These are phyloP conservation scores for Tilletiaria anomala DNA, from an alignment of 1,284 basidiomycete genomes.

Conservation along the genomic window DNA sequence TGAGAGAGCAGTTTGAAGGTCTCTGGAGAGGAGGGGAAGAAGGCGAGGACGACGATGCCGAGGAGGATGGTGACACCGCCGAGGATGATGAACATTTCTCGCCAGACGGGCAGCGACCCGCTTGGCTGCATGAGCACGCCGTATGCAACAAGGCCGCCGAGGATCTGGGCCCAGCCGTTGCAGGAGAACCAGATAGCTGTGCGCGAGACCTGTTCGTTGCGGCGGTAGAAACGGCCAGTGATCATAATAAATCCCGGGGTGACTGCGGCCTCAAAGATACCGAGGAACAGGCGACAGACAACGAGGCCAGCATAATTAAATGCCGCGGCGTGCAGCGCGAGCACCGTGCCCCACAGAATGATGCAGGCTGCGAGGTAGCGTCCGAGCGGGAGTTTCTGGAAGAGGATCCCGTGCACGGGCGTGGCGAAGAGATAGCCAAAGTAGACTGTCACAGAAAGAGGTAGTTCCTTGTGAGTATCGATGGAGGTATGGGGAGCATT, in stretches of 20 bases:
- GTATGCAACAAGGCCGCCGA: conserved; percentile 23
- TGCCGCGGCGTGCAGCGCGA: conserved; percentile 23
- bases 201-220: conserved; percentile 17
- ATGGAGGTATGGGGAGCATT: too few species aligned
- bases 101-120: conserved; percentile 16
- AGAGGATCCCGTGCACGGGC: conserved; percentile 13
- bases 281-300: conserved; percentile 29
- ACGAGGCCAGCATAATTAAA: conserved; percentile 23
- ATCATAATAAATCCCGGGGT: conserved; percentile 23
- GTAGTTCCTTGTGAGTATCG: too few species aligned
- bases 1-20: conserved; percentile 37
- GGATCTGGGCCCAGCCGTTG: conserved; percentile 31
- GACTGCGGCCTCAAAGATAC: conserved; percentile 27
- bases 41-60: conserved; percentile 13
- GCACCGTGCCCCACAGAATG: conserved; percentile 14
- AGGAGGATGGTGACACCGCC: conserved; percentile 20
- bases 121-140: conserved; percentile 17
- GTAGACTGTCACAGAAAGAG: conserved; percentile 31
- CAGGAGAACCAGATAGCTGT: conserved; percentile 22
- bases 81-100: conserved; percentile 28
- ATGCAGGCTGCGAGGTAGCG: conserved; percentile 20
- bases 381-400: conserved; percentile 24
- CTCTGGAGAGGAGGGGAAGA: conserved; percentile 22
- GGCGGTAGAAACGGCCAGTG: conserved; percentile 25
- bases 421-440: conserved; percentile 22